Evolutionary conservation across 768 basidiomycete genomes (phyloP).

Genomic region (Paxillus rubicundulus): DNA sequence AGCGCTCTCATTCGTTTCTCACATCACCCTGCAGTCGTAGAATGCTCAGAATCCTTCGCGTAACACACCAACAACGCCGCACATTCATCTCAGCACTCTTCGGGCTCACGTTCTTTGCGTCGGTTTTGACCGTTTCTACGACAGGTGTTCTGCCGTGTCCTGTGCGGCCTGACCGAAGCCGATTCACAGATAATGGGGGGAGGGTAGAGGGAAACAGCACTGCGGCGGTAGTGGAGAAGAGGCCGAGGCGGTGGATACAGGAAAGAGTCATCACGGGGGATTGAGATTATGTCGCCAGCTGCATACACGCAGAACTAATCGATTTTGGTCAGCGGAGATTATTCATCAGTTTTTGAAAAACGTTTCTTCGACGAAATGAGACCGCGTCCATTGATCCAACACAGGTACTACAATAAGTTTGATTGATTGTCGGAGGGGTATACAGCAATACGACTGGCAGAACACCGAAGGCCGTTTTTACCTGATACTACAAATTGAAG

Average conservation of each 20-base stretch:
- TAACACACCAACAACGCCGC: conserved; percentile 58
- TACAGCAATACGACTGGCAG: conserved; percentile 22
- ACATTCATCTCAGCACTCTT: conserved; percentile 77
- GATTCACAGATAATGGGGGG: conserved; percentile 55
- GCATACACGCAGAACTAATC: conserved; percentile 2
- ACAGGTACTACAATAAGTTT: not conserved
- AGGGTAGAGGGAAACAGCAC: conserved; percentile 22
- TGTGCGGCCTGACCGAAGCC: conserved; percentile 54
- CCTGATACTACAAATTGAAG: conserved; percentile 24
- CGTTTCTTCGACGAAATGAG: not conserved
- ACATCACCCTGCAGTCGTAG: conserved; percentile 50
- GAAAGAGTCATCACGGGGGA: conserved; percentile 43
- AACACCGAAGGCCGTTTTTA: conserved; percentile 17
- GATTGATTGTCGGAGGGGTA: conserved; percentile 10
- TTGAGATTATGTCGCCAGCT: conserved; percentile 6
- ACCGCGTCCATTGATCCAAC: not conserved
- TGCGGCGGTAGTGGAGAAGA: conserved; percentile 53
- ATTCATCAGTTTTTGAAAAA: not conserved
- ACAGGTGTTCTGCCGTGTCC: conserved; percentile 81
- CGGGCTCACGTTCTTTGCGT: conserved; percentile 74
- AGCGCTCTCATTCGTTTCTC: conserved; percentile 35
- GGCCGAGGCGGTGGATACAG: conserved; percentile 79
- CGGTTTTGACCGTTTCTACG: conserved; percentile 76
- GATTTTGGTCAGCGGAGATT: not conserved
- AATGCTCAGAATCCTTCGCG: conserved; percentile 62